Base-by-base conservation (phyloP, 495 filamentous ascomycete genomes). In the Neurospora tetrasperma region DNA sequence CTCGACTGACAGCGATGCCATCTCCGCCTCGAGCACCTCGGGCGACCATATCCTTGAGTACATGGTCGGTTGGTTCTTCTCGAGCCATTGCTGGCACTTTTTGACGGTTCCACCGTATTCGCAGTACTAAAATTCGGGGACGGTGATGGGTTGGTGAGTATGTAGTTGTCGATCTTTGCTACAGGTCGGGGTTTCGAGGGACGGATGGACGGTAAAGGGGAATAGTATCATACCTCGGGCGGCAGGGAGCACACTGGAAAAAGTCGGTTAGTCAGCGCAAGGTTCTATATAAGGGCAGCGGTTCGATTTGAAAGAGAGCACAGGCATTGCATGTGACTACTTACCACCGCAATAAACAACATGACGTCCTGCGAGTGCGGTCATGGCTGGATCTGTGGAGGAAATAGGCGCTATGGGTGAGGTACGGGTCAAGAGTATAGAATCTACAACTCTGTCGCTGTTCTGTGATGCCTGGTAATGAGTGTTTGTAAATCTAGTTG, bases 81-180 rank as follows among this genome's bases (percentile, higher is more conserved):
- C 86, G 12, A 99, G 87, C 96, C 96, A 99, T 80, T 97, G 93
- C 79, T 94, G 91, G 82, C 96, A 99, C 85, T 97, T 98, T 83
- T 93, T 96, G n/a, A 91, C 89, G n/a, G 94, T 97, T 70, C 92
- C 94, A 77, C 96, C 95, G 81, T 97, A 98, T 83, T 98, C 96
- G 84, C 96, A 99, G 83, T 97, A 99, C 96, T 99, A 71, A 38
- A 69, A 11, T n/a, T 39, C 48, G 42, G 43, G 20, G 12, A 62
- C 3, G n/a, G 7, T 10, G 43, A 40, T 46, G 9, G 41, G 46
- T 35, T 70, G 46, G 16, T 44, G 31, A 6, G 54, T 68, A 42
- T 35, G 18, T 44, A 18, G 5, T 74, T 27, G 70, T 73, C 39
- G 12, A 4, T 5, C 10, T 41, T 41, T 41, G 40, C 41, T 27